A percentile compares a stretch with the other conserved stretches of the same genome.
phyloP scores from a whole-genome alignment of 1,139 yeast genomes.

The Meyerozyma sp. region DNA sequence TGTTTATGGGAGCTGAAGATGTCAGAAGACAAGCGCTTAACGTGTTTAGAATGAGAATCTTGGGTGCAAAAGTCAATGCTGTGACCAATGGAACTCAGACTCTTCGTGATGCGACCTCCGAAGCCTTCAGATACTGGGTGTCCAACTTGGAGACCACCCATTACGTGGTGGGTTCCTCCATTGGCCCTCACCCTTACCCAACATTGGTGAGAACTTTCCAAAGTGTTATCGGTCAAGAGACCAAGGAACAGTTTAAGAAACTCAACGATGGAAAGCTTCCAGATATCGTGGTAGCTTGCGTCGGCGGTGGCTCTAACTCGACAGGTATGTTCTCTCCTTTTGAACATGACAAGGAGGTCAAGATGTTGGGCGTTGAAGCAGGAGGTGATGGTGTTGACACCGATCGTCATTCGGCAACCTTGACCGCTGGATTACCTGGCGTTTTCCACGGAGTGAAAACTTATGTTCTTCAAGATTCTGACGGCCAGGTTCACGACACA shows the following conservation, averaged over 20 bases:
- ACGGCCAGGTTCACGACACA: slow-evolving; percentile 96
- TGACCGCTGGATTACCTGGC: slow-evolving; percentile 91
- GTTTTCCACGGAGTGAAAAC: slow-evolving; percentile 98
- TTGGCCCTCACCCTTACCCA: slow-evolving; percentile 99
- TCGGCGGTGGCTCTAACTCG: slow-evolving; percentile 98
- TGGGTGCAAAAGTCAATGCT: slow-evolving; percentile 93
- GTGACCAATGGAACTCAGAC: slow-evolving; percentile 95
- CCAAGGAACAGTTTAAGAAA: slow-evolving; percentile 81
- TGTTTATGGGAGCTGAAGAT: slow-evolving; percentile 99
- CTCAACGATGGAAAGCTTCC: slow-evolving; percentile 81
- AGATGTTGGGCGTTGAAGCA: slow-evolving; percentile 92
- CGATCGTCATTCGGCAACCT: slow-evolving; percentile 83
- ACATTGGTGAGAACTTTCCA: slow-evolving; percentile 97
- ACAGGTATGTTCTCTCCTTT: slow-evolving; percentile 95
- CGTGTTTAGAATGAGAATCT: slow-evolving; percentile 92
- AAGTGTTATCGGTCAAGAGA: slow-evolving; percentile 91
- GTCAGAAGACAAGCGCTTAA: slow-evolving; percentile 97
- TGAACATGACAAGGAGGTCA: slow-evolving; percentile 72
- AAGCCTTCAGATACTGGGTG: slow-evolving; percentile 96
- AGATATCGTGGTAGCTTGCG: slow-evolving; percentile 94
- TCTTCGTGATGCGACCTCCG: slow-evolving; percentile 94
- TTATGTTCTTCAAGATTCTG: slow-evolving; percentile 80
- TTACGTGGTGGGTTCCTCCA: slow-evolving; percentile 95
- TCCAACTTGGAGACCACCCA: slow-evolving; percentile 81
- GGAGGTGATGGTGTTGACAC: slow-evolving; percentile 97